Base-by-base conservation (phyloP, 176 grass and related monocot genomes). In the Areca catechu region DNA sequence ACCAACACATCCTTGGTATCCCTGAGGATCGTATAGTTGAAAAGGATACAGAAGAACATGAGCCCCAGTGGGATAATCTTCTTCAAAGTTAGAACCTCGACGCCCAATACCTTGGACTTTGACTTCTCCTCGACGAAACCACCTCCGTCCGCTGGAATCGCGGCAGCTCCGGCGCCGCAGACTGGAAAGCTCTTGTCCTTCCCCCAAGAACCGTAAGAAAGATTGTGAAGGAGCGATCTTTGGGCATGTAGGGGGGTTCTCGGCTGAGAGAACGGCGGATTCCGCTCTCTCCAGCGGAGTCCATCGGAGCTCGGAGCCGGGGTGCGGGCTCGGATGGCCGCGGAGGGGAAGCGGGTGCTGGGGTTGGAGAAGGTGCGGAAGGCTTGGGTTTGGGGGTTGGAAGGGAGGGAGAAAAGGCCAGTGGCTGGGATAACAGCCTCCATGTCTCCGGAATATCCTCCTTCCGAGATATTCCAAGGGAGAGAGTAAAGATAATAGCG, bases 41-140 rank as follows among this genome's bases (percentile, higher is more conserved):
- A 98, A 5, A 92, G 93, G 68, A 98, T 98, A 60, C 87, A 98
- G 79, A 98, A 92, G 93, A 98, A 98, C 93, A 98, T 98, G 54
- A 92, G 29, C 4, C 93, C 93, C 29, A 98, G 77, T 16, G 87
- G 93, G 19, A 92, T 56, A 47, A 98, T 98, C 83, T 98, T 98
- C 76, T 88, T 92, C 4, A 98, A 74, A 30, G 93, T 92, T 63
- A 20, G 16, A 2, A 73, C 43, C 62, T 98, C 93, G 4, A 98
- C 20, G 23, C 93, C 84, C 0, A 98, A 72, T 21, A 98, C 83
- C 61, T 83, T 98, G 20, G 74, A 68, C 58, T 76, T 71, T 48
- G 71, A 37, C n/a, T 47, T 61, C 58, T 19, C 58, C 49, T 62
- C 58, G n/a, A 56, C 51, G 23, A 65, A 55, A 3, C 51, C 65